Conservation (phyloP, 2,329 filamentous ascomycete genomes). For the Nemania sp. region DNA sequence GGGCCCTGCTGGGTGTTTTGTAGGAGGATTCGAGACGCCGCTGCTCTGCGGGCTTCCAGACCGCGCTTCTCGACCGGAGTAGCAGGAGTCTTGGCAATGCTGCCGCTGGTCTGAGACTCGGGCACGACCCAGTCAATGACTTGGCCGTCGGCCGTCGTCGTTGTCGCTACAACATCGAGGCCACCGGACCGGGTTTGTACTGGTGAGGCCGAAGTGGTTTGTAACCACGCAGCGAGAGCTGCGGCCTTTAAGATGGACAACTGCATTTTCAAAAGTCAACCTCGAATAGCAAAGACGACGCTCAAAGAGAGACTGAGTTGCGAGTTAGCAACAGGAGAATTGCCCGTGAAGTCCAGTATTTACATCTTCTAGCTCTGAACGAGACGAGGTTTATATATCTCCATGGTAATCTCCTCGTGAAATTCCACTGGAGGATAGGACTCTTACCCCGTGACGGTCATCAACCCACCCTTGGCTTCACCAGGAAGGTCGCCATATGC, state of each 20-base stretch:
- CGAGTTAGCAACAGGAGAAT: not conserved
- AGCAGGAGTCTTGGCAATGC: constrained; percentile 15
- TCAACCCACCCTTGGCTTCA: constrained; percentile 5
- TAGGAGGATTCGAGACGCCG: no score
- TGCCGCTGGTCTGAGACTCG: constrained; percentile 13
- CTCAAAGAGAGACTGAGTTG: not conserved
- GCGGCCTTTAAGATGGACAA: constrained; percentile 21
- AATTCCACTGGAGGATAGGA: not conserved
- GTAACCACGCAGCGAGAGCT: constrained; percentile 19
- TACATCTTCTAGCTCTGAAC: not conserved
- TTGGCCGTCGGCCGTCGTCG: constrained; percentile 21
- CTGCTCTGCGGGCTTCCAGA: not conserved
- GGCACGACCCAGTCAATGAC: constrained; percentile 23
- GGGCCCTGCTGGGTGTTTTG: constrained; percentile 22
- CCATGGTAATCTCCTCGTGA: not conserved
- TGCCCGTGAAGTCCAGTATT: not conserved
- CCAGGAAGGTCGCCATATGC: constrained; percentile 12
- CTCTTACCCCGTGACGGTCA: constrained; percentile 1
- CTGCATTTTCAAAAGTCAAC: constrained; percentile 7
- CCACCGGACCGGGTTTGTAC: constrained; percentile 2
- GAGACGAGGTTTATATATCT: constrained; percentile 14
- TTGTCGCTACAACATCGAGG: constrained; percentile 18
- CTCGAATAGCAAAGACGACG: not conserved
- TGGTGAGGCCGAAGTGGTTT: constrained; percentile 16
- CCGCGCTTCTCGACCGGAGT: constrained; percentile 9